A percentile compares a stretch with the other conserved stretches of the same genome.
Conservation (phyloP, 75 land plant genomes). For the Cryptomeria japonica region DNA sequence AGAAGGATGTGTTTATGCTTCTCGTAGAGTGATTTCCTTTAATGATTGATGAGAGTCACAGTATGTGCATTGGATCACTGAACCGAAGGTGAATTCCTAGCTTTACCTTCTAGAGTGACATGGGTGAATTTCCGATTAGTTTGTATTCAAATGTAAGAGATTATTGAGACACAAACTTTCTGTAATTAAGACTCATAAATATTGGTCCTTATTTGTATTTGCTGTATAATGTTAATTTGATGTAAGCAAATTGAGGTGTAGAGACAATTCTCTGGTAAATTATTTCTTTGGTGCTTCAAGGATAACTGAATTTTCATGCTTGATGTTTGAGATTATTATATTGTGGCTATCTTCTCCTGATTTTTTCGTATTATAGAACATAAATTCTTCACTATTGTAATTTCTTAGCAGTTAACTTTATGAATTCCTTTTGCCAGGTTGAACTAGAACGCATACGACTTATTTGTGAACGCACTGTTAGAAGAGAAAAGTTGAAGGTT, state of each 20-base stretch:
- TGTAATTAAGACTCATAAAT: not conserved
- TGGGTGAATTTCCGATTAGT: not conserved
- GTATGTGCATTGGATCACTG: not conserved
- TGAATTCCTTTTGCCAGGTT: constrained; percentile 50
- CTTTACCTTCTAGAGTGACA: not conserved
- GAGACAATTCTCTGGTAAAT: not conserved
- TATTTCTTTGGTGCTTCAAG: not conserved
- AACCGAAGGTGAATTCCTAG: not conserved
- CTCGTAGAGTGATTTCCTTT: not conserved
- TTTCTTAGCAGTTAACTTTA: not conserved
- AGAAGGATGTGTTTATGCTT: not conserved
- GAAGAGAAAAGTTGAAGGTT: constrained; percentile 91
- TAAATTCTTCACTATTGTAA: not conserved
- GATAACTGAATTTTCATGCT: not conserved
- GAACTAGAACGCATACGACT: constrained; percentile 90
- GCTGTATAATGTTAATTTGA: not conserved
- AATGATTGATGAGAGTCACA: not conserved
- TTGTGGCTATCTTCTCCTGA: not conserved
- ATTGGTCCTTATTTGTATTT: not conserved
- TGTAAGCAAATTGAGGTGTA: not conserved
- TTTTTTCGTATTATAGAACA: not conserved
- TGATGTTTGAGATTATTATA: not conserved
- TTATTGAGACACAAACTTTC: not conserved
- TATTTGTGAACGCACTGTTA: constrained; percentile 86
- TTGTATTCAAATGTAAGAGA: too few relatives aligned